phyloP scores from a whole-genome alignment of 2,329 filamentous ascomycete genomes.

The Penicillium fuscoglaucum region DNA sequence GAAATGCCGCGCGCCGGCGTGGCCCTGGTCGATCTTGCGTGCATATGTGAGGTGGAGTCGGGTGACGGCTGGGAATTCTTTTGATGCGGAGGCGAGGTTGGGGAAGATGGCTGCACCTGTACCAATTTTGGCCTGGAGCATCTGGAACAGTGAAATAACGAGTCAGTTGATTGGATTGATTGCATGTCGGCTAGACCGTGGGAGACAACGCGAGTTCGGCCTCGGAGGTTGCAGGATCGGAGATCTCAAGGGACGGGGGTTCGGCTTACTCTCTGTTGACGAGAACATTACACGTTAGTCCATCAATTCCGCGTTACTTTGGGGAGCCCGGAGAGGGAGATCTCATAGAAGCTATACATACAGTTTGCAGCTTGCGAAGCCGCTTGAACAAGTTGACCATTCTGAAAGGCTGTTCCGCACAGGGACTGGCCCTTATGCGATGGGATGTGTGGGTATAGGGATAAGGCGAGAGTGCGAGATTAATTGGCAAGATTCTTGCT shows the following conservation, averaged over 20 bases:
- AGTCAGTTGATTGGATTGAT: constrained; percentile 5
- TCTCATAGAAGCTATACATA: constrained; percentile 47
- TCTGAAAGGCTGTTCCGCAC: constrained; percentile 26
- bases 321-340: background rate
- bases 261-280: constrained; percentile 32
- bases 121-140: constrained; percentile 74
- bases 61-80: constrained; percentile 42
- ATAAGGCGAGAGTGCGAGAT: background rate
- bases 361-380: constrained; percentile 71
- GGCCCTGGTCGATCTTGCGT: constrained; percentile 42
- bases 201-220: background rate
- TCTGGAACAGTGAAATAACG: constrained; percentile 47
- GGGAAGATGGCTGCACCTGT: constrained; percentile 82
- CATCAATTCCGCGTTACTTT: background rate
- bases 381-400: constrained; percentile 60
- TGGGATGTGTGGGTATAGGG: background rate
- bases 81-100: constrained; percentile 28
- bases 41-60: constrained; percentile 48
- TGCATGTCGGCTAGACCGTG: background rate
- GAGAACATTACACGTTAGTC: constrained; percentile 22
- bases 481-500: background rate
- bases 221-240: constrained; percentile 5
- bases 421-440: constrained; percentile 20
- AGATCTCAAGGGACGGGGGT: constrained; percentile 4
- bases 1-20: constrained; percentile 69